A percentile compares a stretch with the other conserved stretches of the same genome.
Evolutionary conservation across 495 filamentous ascomycete genomes (phyloP).

Genomic region (Tuber microsphaerosporum): DNA sequence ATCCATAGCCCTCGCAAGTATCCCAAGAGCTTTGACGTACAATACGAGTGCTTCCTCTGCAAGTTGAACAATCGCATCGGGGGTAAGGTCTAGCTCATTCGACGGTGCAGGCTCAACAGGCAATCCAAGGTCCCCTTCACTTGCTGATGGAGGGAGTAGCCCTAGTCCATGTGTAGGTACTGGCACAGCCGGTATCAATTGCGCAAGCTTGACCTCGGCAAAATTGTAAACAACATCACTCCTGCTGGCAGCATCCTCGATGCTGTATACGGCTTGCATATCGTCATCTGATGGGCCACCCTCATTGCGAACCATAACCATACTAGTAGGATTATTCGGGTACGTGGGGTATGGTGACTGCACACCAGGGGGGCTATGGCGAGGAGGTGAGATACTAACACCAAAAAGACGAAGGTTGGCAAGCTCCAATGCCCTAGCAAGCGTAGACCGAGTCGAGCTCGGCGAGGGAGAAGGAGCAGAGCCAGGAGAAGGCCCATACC

Average conservation of each 20-base stretch:
- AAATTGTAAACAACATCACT: slow-evolving; percentile 95
- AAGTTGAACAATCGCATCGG: slow-evolving; percentile 74
- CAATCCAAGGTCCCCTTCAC: slow-evolving; percentile 36
- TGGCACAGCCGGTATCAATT: slow-evolving; percentile 79
- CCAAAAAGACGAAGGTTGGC: slow-evolving; percentile 77
- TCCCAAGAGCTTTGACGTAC: slow-evolving; percentile 84
- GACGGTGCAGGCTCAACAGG: slow-evolving; percentile 43
- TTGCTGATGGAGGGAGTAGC: slow-evolving; percentile 26
- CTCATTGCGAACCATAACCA: slow-evolving; percentile 36
- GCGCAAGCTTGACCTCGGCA: slow-evolving; percentile 96
- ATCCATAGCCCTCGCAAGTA: slow-evolving; percentile 93
- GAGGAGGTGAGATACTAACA: slow-evolving; percentile 42
- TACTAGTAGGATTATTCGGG: slow-evolving; percentile 46
- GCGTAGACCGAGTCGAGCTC: slow-evolving; percentile 62
- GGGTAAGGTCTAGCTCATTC: slow-evolving; percentile 55
- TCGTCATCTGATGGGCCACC: slow-evolving; percentile 61
- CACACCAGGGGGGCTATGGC: slow-evolving; percentile 35
- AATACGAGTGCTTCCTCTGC: slow-evolving; percentile 93
- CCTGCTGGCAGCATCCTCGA: slow-evolving; percentile 84
- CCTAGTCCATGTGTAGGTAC: slow-evolving; percentile 45
- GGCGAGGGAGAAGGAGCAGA: slow-evolving; percentile 19
- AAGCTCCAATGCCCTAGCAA: slow-evolving; percentile 90
- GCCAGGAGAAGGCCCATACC: slow-evolving; percentile 51
- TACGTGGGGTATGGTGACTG: slow-evolving; percentile 32
- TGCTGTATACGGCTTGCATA: slow-evolving; percentile 61